Conservation (phyloP, 129 eudicot genomes). For the Pulicaria dysenterica region DNA sequence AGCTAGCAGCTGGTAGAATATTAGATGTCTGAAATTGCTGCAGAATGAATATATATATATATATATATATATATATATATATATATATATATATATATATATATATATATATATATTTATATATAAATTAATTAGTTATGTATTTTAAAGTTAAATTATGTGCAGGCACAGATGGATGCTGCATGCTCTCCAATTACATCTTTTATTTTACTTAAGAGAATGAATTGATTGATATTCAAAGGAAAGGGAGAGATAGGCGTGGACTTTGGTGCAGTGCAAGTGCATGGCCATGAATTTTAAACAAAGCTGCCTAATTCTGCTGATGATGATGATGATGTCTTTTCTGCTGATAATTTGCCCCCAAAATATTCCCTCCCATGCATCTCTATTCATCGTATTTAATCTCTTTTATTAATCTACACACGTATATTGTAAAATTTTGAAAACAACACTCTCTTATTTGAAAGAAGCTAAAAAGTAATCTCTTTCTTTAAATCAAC, state of each 20-base stretch:
- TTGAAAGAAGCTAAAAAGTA: no score
- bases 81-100: no score
- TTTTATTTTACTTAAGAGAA: background rate
- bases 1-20: background rate
- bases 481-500: no score
- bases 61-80: no score
- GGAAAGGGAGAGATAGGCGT: background rate
- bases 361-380: background rate
- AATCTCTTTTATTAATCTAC: no score
- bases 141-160: background rate
- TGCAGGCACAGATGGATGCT: background rate
- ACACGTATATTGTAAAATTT: no score
- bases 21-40: no score
- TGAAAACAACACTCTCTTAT: no score
- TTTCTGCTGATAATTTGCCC: no score
- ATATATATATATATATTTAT: no score
- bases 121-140: no score
- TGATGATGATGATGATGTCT: background rate
- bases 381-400: background rate
- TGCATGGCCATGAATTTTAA: slow-evolving; percentile 1
- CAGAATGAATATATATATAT: no score
- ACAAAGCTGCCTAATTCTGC: background rate
- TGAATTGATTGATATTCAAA: background rate
- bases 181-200: slow-evolving; percentile 12
- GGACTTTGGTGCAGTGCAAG: background rate